These are phyloP conservation scores for Guadua angustifolia DNA, from an alignment of 176 grass and related monocot species.

Conservation along the genomic window DNA sequence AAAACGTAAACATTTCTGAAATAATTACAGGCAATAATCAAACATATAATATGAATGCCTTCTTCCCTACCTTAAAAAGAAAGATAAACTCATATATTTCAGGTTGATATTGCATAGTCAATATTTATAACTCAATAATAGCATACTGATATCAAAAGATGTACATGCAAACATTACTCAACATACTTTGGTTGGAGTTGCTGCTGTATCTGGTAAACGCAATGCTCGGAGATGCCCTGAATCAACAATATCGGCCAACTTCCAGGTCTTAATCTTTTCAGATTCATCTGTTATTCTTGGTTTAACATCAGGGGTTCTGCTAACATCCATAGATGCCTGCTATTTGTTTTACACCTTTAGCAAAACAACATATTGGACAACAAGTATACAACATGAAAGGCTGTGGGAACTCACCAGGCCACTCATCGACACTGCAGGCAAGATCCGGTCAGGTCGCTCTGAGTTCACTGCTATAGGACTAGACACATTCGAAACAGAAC, in stretches of 20 bases:
- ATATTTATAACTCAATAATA: conserved; percentile 25
- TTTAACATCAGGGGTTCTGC: conserved; percentile 82
- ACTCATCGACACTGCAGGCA: conserved; percentile 90
- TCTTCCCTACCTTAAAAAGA: background rate
- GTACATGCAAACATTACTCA: background rate
- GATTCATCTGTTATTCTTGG: conserved; percentile 91
- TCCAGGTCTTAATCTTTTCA: conserved; percentile 91
- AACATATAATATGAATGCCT: background rate
- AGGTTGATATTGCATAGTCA: conserved; percentile 22
- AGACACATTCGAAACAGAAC: conserved; percentile 80
- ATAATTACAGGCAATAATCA: conserved; percentile 1
- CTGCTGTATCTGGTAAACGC: conserved; percentile 68
- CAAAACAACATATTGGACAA: conserved; percentile 34
- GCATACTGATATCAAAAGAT: conserved; percentile 12
- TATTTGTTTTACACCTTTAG: conserved; percentile 43
- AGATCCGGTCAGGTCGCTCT: conserved; percentile 80
- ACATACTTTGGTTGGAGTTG: conserved; percentile 75
- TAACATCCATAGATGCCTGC: conserved; percentile 82
- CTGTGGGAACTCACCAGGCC: conserved; percentile 66
- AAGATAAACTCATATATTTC: conserved; percentile 13
- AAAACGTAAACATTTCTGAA: background rate
- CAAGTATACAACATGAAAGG: conserved; percentile 12
- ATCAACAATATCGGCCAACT: conserved; percentile 81
- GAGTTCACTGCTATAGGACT: conserved; percentile 79
- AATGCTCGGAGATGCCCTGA: conserved; percentile 79